Evolutionary conservation across 2,329 filamentous ascomycete species (phyloP).

Genomic region (Alternaria consortialis): DNA sequence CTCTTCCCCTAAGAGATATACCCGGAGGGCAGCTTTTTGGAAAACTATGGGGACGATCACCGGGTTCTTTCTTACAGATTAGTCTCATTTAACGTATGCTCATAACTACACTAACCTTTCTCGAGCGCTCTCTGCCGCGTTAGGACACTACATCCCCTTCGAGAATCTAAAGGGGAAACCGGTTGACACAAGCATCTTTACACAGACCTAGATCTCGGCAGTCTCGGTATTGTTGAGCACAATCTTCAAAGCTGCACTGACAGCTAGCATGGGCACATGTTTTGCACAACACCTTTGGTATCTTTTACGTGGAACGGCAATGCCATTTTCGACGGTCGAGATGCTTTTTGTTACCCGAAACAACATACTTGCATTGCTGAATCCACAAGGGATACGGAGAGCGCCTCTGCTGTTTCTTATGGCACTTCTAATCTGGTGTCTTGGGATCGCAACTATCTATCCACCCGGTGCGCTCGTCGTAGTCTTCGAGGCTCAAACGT

Average conservation of each 20-base stretch:
- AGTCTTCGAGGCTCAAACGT: background rate
- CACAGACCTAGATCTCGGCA: background rate
- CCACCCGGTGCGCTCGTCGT: background rate
- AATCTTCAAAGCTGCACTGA: background rate
- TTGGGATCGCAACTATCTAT: background rate
- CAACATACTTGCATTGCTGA: background rate
- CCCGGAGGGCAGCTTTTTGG: background rate
- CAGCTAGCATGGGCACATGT: background rate
- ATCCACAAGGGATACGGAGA: background rate
- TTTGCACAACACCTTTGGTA: background rate
- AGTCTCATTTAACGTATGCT: background rate
- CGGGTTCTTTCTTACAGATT: background rate
- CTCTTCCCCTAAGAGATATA: background rate
- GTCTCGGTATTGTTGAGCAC: background rate
- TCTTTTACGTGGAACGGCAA: background rate
- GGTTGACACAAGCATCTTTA: background rate
- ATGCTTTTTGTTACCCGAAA: background rate
- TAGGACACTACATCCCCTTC: background rate
- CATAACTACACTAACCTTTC: accelerated
- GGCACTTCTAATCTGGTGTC: background rate
- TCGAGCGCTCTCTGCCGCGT: background rate
- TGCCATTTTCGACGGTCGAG: background rate
- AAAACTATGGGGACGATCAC: background rate
- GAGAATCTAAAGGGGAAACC: accelerated
- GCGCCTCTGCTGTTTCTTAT: background rate